Evolutionary conservation across 2,329 filamentous ascomycete genomes (phyloP).

Genomic region (Ophiostoma sp.): DNA sequence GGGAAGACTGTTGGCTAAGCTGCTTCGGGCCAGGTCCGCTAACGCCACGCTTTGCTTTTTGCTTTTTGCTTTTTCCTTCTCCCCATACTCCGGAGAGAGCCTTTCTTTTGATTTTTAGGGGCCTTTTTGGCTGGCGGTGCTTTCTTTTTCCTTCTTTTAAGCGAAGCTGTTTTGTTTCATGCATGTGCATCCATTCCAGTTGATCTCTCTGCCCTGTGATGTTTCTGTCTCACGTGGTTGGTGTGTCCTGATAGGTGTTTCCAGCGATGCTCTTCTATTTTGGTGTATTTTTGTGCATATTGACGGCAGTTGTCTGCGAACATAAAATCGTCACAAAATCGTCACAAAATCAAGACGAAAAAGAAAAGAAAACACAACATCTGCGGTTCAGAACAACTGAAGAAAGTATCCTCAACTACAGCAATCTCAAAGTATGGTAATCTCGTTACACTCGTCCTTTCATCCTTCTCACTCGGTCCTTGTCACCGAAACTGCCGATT

Average conservation of each 20-base stretch:
- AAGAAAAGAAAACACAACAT: neutral
- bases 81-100: neutral
- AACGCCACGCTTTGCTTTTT: neutral
- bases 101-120: neutral
- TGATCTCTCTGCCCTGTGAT: neutral
- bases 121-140: neutral
- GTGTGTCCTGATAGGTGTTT: neutral
- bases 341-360: neutral
- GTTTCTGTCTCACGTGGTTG: neutral
- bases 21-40: neutral
- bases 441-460: neutral
- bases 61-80: neutral
- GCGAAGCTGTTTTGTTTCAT: constrained; percentile 12
- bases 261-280: neutral
- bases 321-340: neutral
- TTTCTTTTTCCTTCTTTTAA: constrained; percentile 11
- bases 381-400: neutral
- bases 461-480: neutral
- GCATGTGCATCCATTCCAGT: neutral
- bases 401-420: neutral
- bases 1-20: constrained; percentile 15
- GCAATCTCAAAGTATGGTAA: neutral
- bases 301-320: neutral
- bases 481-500: neutral
- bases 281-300: neutral